These are phyloP conservation scores for Coniferiporia weirii DNA, from an alignment of 1,284 basidiomycete genomes.

Conservation along the genomic window DNA sequence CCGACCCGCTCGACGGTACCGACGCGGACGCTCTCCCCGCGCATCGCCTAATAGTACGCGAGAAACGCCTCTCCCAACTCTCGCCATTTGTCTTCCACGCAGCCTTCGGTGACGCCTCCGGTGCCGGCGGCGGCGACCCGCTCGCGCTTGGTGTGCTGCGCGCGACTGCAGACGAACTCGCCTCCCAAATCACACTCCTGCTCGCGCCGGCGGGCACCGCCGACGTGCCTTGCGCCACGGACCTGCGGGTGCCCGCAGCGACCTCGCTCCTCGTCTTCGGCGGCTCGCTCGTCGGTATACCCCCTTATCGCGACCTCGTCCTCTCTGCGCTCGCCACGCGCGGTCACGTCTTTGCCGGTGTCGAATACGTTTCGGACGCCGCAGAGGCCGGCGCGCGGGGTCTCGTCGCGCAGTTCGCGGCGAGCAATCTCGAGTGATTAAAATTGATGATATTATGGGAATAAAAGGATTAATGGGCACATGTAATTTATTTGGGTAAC, in stretches of 20 bases:
- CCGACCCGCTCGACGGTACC: conserved; percentile 24
- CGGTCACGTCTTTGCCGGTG: conserved; percentile 58
- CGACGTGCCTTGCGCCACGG: conserved; percentile 25
- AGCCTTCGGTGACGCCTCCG: conserved; percentile 50
- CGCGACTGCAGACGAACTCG: conserved; percentile 47
- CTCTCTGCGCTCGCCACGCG: conserved; percentile 48
- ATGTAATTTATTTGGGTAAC: background rate
- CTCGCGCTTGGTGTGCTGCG: conserved; percentile 56
- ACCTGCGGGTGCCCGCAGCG: conserved; percentile 42
- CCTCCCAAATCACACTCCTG: conserved; percentile 54
- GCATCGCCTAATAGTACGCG: conserved; percentile 43
- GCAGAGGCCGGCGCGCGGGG: conserved; percentile 58
- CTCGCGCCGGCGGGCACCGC: conserved; percentile 33
- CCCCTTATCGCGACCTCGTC: conserved; percentile 54
- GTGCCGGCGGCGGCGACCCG: conserved; percentile 34
- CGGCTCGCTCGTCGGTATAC: conserved; percentile 62
- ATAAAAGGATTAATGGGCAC: background rate
- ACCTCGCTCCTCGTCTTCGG: conserved; percentile 66
- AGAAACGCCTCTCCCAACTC: conserved; percentile 69
- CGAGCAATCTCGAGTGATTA: background rate
- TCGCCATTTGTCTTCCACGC: conserved; percentile 67
- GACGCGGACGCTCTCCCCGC: conserved; percentile 25
- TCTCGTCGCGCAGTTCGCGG: conserved; percentile 26
- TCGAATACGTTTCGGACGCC: conserved; percentile 63
- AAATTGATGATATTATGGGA: background rate